Base-by-base conservation (phyloP, 345 rosid species). In the Hevea brasiliensis region DNA sequence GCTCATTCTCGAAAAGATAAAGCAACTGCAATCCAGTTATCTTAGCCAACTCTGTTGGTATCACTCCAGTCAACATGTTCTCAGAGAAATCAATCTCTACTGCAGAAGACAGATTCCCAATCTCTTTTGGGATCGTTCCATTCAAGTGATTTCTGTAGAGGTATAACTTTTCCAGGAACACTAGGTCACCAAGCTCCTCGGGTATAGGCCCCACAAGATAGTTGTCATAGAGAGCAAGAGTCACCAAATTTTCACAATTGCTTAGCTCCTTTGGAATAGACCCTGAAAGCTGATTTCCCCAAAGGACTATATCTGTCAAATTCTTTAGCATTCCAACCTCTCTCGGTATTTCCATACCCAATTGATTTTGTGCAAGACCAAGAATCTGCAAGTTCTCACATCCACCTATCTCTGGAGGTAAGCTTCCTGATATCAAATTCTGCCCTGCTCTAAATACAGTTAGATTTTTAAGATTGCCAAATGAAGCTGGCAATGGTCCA, bases 71-170 rank as follows among this genome's bases (percentile, higher is more conserved):
- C 84, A 94, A 80, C 67, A 17, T 55, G 67, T 94, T 94, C 81
- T 92, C 95, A 0, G 97, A 92, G 73, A 94, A 92, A 83, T 94
- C 98, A 59, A 94, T 90, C 79, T 94, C 89, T 41, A 47, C 8
- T 0, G 92, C 96, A 3, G 26, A 65, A 61, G 95, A 82, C 59
- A 94, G 91, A 78, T 89, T 90, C 27, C 98, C 97, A 69, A 92
- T 75, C 80, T 88, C 97, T 76, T 83, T 85, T 2, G 97, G 97
- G 55, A 94, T 87, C 1, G 91, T 84, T 76, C 92, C 97, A 50
- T 88, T 90, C 73, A 94, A 77, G 26, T 20, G 71, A 67, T 89
- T 94, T 81, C 94, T 77, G 75, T 94, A 94, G 60, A 94, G 80
- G 82, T 90, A 92, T 7, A 94, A 80, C 63, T 7, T 54, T 77